Percentiles rank a stretch among this genome's conserved stretches.
phyloP scores from a whole-genome alignment of 2,329 filamentous ascomycete genomes.

The Pseudogymnoascus sp. region DNA sequence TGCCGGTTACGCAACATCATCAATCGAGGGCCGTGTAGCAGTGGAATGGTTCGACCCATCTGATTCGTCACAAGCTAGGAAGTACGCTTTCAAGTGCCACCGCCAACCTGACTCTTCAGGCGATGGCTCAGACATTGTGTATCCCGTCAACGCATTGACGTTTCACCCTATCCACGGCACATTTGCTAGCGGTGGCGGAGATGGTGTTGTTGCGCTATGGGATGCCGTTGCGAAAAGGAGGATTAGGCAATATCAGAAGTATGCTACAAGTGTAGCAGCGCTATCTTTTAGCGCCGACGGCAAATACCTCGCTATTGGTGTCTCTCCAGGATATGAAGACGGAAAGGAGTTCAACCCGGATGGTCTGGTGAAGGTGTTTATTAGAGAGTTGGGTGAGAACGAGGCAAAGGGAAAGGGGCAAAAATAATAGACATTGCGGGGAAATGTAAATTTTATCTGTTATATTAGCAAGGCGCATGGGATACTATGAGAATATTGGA shows the following conservation, averaged over 20 bases:
- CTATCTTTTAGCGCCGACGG: slow-evolving; percentile 57
- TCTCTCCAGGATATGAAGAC: slow-evolving; percentile 62
- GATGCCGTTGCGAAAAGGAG: slow-evolving; percentile 63
- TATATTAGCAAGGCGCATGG: slow-evolving; percentile 12
- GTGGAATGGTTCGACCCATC: slow-evolving; percentile 97
- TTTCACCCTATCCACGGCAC: slow-evolving; percentile 59
- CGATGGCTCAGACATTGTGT: slow-evolving; percentile 55
- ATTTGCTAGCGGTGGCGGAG: slow-evolving; percentile 64
- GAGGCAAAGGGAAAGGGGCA: slow-evolving; percentile 50
- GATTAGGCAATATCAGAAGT: slow-evolving; percentile 61
- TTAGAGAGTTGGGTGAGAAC: slow-evolving; percentile 75
- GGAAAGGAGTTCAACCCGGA: slow-evolving; percentile 63
- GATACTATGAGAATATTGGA: neutral
- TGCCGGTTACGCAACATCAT: slow-evolving; percentile 82
- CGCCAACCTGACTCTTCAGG: slow-evolving; percentile 60
- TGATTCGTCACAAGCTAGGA: slow-evolving; percentile 76
- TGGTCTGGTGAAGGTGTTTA: slow-evolving; percentile 66
- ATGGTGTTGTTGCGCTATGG: slow-evolving; percentile 64
- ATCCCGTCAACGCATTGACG: slow-evolving; percentile 62
- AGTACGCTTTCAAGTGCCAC: slow-evolving; percentile 99
- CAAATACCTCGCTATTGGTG: slow-evolving; percentile 54
- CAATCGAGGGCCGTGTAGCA: slow-evolving; percentile 89
- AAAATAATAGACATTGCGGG: slow-evolving; percentile 16
- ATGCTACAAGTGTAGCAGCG: slow-evolving; percentile 52
- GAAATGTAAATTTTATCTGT: slow-evolving; percentile 3